Conservation (phyloP, 352 stramenopile species). For the Pythium vanterpoolii region DNA sequence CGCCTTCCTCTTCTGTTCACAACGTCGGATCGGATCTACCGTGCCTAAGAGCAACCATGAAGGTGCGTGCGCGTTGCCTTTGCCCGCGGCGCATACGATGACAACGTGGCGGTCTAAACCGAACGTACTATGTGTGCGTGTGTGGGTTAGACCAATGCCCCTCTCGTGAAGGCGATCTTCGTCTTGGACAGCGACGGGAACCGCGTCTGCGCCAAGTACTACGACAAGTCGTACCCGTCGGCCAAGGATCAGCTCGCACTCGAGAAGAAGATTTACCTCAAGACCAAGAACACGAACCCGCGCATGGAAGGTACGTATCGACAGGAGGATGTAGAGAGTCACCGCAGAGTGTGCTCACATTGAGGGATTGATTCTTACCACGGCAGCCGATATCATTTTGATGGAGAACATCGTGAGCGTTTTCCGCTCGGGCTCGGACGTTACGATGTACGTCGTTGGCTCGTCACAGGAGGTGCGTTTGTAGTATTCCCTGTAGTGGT, state of each 20-base stretch:
- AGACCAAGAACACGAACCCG: slow-evolving; percentile 88
- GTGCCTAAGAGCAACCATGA: slow-evolving; percentile 44
- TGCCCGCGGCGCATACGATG: neutral
- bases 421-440: slow-evolving; percentile 85
- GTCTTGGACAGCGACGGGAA: slow-evolving; percentile 86
- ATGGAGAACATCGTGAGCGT: slow-evolving; percentile 90
- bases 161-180: slow-evolving; percentile 87
- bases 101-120: neutral
- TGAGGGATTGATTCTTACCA: neutral
- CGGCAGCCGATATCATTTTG: slow-evolving; percentile 81
- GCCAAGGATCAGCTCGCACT: slow-evolving; percentile 84
- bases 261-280: slow-evolving; percentile 89
- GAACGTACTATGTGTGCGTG: neutral
- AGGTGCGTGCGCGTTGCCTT: slow-evolving; percentile 37
- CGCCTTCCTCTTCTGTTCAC: neutral
- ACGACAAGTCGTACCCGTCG: slow-evolving; percentile 86
- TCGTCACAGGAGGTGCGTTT: slow-evolving; percentile 63
- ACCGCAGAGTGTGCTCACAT: neutral
- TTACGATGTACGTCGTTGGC: slow-evolving; percentile 88
- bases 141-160: slow-evolving; percentile 65
- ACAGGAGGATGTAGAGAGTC: neutral
- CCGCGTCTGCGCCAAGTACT: slow-evolving; percentile 91
- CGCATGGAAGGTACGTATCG: slow-evolving; percentile 65
- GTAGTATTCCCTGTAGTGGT: too few relatives aligned
- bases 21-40: slow-evolving; percentile 1